A percentile compares a stretch with the other conserved stretches of the same genome.
Conservation (phyloP, 2,329 filamentous ascomycete species). For the Dactylella cylindrospora region DNA sequence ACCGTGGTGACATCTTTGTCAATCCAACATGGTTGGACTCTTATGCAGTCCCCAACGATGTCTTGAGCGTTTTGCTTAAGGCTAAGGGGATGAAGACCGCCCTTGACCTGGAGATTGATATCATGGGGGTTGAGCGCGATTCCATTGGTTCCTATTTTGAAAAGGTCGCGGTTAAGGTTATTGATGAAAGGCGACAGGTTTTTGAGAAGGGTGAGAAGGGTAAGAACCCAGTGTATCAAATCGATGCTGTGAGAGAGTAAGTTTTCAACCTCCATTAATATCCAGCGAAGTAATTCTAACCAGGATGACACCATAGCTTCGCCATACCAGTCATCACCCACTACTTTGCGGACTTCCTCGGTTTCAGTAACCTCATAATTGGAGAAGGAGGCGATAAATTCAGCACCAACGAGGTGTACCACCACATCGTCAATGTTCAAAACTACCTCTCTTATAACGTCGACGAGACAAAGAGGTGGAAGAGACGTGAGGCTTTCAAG, state of each 20-base stretch:
- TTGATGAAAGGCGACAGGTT: slow-evolving; percentile 21
- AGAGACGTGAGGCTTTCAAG: slow-evolving; percentile 46
- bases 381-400: slow-evolving; percentile 37
- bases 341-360: slow-evolving; percentile 50
- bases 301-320: slow-evolving; percentile 36
- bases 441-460: slow-evolving; percentile 47
- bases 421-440: slow-evolving; percentile 49
- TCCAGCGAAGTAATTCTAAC: not conserved
- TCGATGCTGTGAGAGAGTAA: slow-evolving; percentile 48
- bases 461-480: slow-evolving; percentile 48
- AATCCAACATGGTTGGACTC: slow-evolving; percentile 29
- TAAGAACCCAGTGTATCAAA: slow-evolving; percentile 43
- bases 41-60: slow-evolving; percentile 20
- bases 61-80: slow-evolving; percentile 13
- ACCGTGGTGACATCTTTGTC: slow-evolving; percentile 16
- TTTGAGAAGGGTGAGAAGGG: slow-evolving; percentile 6
- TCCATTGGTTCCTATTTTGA: slow-evolving; percentile 21
- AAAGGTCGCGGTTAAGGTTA: slow-evolving; percentile 18
- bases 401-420: slow-evolving; percentile 48
- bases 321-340: slow-evolving; percentile 49
- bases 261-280: not conserved
- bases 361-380: slow-evolving; percentile 44
- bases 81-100: slow-evolving; percentile 5
- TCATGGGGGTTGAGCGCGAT: slow-evolving; percentile 25
- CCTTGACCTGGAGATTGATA: slow-evolving; percentile 18